Conservation (phyloP, 2,329 filamentous ascomycete genomes). For the Xylariaceae sp. region DNA sequence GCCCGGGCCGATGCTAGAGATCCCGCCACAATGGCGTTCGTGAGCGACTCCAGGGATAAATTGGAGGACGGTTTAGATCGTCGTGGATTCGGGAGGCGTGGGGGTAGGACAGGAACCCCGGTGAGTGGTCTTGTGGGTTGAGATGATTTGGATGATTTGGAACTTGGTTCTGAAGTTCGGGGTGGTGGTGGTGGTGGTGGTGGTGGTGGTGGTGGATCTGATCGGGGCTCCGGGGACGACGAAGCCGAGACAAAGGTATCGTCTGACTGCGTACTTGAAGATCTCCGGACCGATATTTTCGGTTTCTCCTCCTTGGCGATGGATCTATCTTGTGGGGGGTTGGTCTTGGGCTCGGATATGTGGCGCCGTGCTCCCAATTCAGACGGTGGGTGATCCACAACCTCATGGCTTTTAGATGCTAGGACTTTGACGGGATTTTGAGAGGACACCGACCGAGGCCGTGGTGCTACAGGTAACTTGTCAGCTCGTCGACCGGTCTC, state of each 20-base stretch:
- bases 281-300: constrained; percentile 7
- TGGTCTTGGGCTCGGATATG: constrained; percentile 3
- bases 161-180: no score
- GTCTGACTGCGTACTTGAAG: constrained; percentile 37
- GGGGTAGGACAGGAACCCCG: constrained; percentile 8
- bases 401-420: constrained; percentile 7
- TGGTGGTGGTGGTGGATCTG: constrained; percentile 23
- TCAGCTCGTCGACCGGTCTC: constrained; percentile 18
- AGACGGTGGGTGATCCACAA: constrained; percentile 8
- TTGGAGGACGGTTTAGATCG: constrained; percentile 26
- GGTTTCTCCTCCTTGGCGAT: not conserved
- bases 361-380: constrained; percentile 18
- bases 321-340: constrained; percentile 1
- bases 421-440: constrained; percentile 21
- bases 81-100: constrained; percentile 11
- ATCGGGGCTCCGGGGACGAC: constrained; percentile 32
- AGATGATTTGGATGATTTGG: constrained; percentile 9
- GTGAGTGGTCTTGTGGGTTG: constrained; percentile 19
- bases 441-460: constrained; percentile 24
- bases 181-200: no score
- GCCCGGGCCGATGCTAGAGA: constrained; percentile 61
- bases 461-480: constrained; percentile 27
- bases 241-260: constrained; percentile 43
- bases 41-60: constrained; percentile 59
- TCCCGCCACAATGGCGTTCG: constrained; percentile 69